Evolutionary conservation across 2,329 filamentous ascomycete species (phyloP), one percentile per base, ranked within the genome.

Genomic region (Fusarium solani-melongenae): DNA sequence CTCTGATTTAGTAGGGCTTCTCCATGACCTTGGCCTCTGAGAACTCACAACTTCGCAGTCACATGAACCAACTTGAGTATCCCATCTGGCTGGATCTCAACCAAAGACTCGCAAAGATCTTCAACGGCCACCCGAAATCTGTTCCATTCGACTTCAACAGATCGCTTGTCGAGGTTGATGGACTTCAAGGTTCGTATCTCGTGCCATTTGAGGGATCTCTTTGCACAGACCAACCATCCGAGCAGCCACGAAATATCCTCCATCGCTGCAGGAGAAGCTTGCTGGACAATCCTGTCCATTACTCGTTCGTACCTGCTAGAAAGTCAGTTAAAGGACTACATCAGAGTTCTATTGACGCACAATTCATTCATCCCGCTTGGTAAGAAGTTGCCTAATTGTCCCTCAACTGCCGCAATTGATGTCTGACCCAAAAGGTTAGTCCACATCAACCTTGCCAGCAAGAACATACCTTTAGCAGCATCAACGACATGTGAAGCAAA

Each of bases 141-240:
- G 15, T 38, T 38, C 36, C 15, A 15, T 8, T 38, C 36, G 0
- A 38, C 36, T 38, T 38, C 36, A 5, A 38, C 36, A 4, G 36
- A 38, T 8, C 8, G 7, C 3, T 38, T 15, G 15, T 38, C 36
- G 15, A 38, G 36, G 36, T 38, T 4, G 5, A 38, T n/a, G 8
- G 36, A 38, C 36, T 38, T n/a, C 15, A 38, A 17, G 36, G 10
- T n/a, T 55, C 84, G 79, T 7, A 86, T 79, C 64, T 86, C 84
- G 64, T 84, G 78, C 80, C 80, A 82, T 61, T 82, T 82, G 0
- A 87, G 74, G 0, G 83, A 78, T 1, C 85, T 78, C 59, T 81
- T 82, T 1, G 83, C 81, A 63, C 82, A 82, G 6, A 79, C 79
- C 12, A 86, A 75, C 83, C 82, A 86, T 3, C 81, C 79, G 3